These are phyloP conservation scores for Thuja plicata DNA, from an alignment of 83 land plant genomes.

Conservation along the genomic window DNA sequence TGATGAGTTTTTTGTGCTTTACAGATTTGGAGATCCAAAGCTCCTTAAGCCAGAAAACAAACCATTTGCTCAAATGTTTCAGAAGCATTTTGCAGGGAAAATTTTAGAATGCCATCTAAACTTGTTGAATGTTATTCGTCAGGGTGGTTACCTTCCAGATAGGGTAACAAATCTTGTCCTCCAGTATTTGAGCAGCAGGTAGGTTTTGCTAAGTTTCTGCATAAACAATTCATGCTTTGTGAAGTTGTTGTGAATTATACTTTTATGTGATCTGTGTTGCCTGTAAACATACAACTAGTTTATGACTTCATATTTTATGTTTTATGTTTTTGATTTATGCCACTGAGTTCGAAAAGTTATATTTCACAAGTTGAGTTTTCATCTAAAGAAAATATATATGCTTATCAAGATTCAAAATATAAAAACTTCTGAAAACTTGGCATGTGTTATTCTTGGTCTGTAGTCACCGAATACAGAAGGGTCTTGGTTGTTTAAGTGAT, in stretches of 20 bases:
- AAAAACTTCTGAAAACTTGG: background rate
- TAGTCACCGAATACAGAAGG: background rate
- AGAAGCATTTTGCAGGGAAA: constrained; percentile 88
- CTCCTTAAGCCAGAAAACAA: constrained; percentile 88
- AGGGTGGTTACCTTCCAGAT: constrained; percentile 93
- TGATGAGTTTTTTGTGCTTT: background rate
- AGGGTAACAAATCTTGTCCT: constrained; percentile 90
- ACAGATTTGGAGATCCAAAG: constrained; percentile 96
- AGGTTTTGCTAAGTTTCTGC: constrained; percentile 16
- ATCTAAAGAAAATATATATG: background rate
- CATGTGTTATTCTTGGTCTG: background rate
- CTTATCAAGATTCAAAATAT: too few species aligned
- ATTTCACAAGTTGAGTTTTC: background rate
- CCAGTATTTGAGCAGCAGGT: constrained; percentile 97
- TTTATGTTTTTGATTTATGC: background rate
- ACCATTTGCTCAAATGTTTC: constrained; percentile 92
- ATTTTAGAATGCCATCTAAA: constrained; percentile 85
- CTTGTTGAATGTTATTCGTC: constrained; percentile 73
- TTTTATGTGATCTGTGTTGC: background rate
- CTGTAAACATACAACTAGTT: background rate
- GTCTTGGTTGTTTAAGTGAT: background rate
- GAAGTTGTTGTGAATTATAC: background rate
- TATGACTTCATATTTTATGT: background rate
- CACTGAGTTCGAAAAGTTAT: background rate
- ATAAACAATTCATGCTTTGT: background rate